These are phyloP conservation scores for Daldinia childiae DNA, from an alignment of 495 filamentous ascomycete genomes.

Conservation along the genomic window DNA sequence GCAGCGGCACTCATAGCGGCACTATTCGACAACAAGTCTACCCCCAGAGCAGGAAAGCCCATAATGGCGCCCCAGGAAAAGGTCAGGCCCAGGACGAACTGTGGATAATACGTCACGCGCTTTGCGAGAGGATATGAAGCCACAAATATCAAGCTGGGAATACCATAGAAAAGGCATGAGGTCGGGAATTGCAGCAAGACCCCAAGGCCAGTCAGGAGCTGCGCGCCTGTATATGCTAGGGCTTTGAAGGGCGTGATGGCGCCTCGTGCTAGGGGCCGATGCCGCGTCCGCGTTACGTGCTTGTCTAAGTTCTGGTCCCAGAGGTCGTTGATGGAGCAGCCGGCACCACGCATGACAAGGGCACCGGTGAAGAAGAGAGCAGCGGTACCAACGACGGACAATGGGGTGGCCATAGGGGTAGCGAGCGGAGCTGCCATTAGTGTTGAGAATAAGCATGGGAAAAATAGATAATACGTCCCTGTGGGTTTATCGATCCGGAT, in stretches of 20 bases:
- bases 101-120: slow-evolving; percentile 92
- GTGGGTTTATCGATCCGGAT: slow-evolving; percentile 93
- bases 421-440: slow-evolving; percentile 71
- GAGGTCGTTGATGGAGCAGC: slow-evolving; percentile 96
- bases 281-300: slow-evolving; percentile 84
- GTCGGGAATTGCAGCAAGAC: slow-evolving; percentile 87
- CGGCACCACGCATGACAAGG: slow-evolving; percentile 96
- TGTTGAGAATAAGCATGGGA: slow-evolving; percentile 93
- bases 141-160: slow-evolving; percentile 85
- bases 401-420: slow-evolving; percentile 65
- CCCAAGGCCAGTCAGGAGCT: slow-evolving; percentile 81
- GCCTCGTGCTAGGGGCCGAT: slow-evolving; percentile 87
- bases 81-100: slow-evolving; percentile 88
- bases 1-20: slow-evolving; percentile 72
- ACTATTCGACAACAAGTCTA: slow-evolving; percentile 76
- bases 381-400: slow-evolving; percentile 68
- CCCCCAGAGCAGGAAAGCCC: slow-evolving; percentile 91
- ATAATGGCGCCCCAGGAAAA: slow-evolving; percentile 98
- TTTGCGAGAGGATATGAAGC: slow-evolving; percentile 90
- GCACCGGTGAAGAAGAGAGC: slow-evolving; percentile 88
- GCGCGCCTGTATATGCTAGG: slow-evolving; percentile 81
- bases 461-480: slow-evolving; percentile 94
- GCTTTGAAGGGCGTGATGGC: slow-evolving; percentile 80
- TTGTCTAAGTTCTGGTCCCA: slow-evolving; percentile 96
- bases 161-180: slow-evolving; percentile 85